Conservation (phyloP, 495 filamentous ascomycete genomes). For the Sordaria brevicollis region DNA sequence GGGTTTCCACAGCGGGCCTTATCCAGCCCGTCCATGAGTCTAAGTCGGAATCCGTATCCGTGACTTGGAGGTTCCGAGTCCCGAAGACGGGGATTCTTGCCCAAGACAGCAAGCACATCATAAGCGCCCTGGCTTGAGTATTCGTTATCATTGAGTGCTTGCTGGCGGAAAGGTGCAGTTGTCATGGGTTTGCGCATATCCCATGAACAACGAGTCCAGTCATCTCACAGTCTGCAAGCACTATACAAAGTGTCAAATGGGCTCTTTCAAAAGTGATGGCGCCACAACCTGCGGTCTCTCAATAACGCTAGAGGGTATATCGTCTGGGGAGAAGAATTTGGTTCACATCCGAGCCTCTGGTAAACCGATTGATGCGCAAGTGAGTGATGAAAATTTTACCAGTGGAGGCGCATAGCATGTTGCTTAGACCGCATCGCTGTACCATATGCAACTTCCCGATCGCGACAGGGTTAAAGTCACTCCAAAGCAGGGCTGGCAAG, state of each 20-base stretch:
- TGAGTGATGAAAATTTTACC: neutral
- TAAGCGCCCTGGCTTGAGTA: neutral
- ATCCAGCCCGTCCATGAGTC: neutral
- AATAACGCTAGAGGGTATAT: neutral
- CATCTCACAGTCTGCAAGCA: neutral
- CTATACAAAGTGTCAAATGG: neutral
- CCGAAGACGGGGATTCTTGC: neutral
- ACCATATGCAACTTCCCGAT: neutral
- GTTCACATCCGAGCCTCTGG: neutral
- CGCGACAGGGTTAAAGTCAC: neutral
- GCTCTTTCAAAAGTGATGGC: neutral
- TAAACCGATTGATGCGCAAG: neutral
- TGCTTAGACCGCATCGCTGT: neutral
- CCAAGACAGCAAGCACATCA: neutral
- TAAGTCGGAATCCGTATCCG: neutral
- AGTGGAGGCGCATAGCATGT: neutral
- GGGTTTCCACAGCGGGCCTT: neutral
- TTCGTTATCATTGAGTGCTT: neutral
- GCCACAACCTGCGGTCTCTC: neutral
- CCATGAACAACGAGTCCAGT: neutral
- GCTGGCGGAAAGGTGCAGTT: neutral
- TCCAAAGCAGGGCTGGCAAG: neutral
- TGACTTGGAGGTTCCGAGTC: neutral
- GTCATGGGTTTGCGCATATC: neutral
- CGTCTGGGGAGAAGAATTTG: neutral